These are phyloP conservation scores for Tilletia setariae DNA, from an alignment of 1,284 basidiomycete species.

Conservation along the genomic window DNA sequence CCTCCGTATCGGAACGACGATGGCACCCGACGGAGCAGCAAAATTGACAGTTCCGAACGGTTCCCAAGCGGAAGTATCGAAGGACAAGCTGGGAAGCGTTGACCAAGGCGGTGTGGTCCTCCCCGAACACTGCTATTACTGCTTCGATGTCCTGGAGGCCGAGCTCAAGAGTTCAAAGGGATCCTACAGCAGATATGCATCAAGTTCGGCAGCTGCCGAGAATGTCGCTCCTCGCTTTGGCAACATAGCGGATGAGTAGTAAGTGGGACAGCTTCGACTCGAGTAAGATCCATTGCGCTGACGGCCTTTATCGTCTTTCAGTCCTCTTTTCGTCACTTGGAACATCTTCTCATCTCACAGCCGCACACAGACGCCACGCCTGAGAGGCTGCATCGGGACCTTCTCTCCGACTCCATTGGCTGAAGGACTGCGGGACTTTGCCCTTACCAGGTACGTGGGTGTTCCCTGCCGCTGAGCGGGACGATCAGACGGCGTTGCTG, in stretches of 20 bases:
- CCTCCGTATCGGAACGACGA: not conserved
- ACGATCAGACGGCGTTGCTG: not conserved
- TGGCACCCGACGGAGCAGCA: slow-evolving; percentile 8
- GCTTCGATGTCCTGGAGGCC: slow-evolving; percentile 58
- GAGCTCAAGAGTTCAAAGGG: slow-evolving; percentile 41
- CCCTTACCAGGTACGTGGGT: slow-evolving; percentile 67
- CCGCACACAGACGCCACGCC: slow-evolving; percentile 60
- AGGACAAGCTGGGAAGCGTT: not conserved
- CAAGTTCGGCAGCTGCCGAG: slow-evolving; percentile 16
- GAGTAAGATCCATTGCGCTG: not conserved
- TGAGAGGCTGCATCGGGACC: slow-evolving; percentile 93
- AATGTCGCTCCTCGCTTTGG: slow-evolving; percentile 28
- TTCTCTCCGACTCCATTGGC: slow-evolving; percentile 75
- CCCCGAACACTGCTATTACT: slow-evolving; percentile 57
- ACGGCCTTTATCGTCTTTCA: slow-evolving; percentile 48
- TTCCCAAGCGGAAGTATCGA: not conserved
- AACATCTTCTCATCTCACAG: slow-evolving; percentile 64
- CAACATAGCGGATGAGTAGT: slow-evolving; percentile 40
- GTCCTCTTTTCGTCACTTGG: slow-evolving; percentile 96
- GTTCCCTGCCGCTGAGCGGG: not conserved
- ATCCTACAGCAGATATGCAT: not conserved
- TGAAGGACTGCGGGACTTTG: slow-evolving; percentile 81
- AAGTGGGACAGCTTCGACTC: slow-evolving; percentile 30
- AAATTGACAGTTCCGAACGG: not conserved
- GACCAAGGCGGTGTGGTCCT: slow-evolving; percentile 21